Evolutionary conservation across 2,329 filamentous ascomycete genomes (phyloP).

Genomic region (Aureobasidium sp.): DNA sequence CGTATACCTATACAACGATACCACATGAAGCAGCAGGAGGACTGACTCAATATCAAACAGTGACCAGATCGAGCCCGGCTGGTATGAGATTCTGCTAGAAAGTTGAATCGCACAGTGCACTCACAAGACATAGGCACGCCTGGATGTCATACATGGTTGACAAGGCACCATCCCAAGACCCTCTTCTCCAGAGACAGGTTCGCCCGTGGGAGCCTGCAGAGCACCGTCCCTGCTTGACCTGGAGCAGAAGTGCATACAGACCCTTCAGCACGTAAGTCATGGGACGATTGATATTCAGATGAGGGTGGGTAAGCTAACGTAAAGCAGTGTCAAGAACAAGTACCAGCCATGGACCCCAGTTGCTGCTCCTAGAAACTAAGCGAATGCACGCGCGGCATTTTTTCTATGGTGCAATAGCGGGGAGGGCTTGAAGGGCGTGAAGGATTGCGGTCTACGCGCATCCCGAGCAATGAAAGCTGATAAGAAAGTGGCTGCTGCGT

Average conservation of each 20-base stretch:
- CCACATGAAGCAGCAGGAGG: not conserved
- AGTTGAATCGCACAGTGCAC: not conserved
- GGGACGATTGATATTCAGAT: not conserved
- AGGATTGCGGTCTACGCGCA: not conserved
- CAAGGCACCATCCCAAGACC: conserved; percentile 70
- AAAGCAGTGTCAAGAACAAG: conserved; percentile 39
- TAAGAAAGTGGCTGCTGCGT: not conserved
- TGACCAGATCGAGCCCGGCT: conserved; percentile 85
- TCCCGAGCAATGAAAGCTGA: not conserved
- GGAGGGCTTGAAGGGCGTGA: not conserved
- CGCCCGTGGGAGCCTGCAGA: conserved; percentile 69
- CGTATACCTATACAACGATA: conserved; percentile 22
- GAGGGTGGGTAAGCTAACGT: not conserved
- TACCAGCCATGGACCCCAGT: conserved; percentile 40
- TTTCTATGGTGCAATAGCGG: not conserved
- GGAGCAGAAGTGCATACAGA: conserved; percentile 72
- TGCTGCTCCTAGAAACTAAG: conserved; percentile 30
- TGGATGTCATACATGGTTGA: conserved; percentile 96
- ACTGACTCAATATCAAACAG: conserved; percentile 31
- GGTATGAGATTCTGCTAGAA: conserved; percentile 36
- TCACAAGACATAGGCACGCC: conserved; percentile 56
- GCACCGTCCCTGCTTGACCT: conserved; percentile 67
- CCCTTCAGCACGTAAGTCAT: conserved; percentile 84
- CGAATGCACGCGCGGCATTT: not conserved
- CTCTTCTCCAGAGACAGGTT: conserved; percentile 56